Base-by-base conservation (phyloP, 192 early-diverging fungal species). In the Umbelopsis ramanniana region DNA sequence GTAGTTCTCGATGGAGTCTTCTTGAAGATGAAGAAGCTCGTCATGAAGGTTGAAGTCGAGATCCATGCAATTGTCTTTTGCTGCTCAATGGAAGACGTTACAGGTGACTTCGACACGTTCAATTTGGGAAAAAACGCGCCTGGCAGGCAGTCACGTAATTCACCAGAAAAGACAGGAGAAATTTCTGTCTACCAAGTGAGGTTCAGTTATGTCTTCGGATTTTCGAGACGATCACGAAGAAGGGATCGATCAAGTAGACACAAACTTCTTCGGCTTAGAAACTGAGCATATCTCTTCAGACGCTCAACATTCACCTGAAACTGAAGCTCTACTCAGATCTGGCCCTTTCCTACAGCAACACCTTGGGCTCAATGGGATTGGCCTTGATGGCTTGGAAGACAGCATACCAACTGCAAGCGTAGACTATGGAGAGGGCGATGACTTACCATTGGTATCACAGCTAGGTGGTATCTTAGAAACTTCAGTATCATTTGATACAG, bases 11-110 rank as follows among this genome's bases (percentile, higher is more conserved):
- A 60, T 46, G 78, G 53, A 46, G 48, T 70, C 50, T 75, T 77
- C 70, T 83, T 77, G 87, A 71, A 87, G 69, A 77, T 74, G 29
- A 73, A 79, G 23, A 72, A 86, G 78, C 54, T 82, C 82, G 70
- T 85, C 86, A 72, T 66, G 72, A 21, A 74, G 71, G 11, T 50
- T 43, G 54, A 82, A 77, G 6, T 54, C 48, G 45, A 46, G 69
- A 52, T 48, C 55, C 69, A 79, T 74, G 24, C 57, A 63, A 35
- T 4, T 63, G 29, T 37, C 33, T 63, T 38, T 9, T 22, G 53
- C 53, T 26, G 53, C 22, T 12, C 1, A 29, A 63, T 9, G 17
- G 57, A 26, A 38, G 53, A 63, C 19, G 37, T 12, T 37, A 17
- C 26, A 37, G 57, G 33, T 63, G 29, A 19, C 33, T 19, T 63